Evolutionary conservation across 1,284 basidiomycete genomes (phyloP), one percentile per base, ranked within the genome.

Genomic region (Anthracocystis walkeri): DNA sequence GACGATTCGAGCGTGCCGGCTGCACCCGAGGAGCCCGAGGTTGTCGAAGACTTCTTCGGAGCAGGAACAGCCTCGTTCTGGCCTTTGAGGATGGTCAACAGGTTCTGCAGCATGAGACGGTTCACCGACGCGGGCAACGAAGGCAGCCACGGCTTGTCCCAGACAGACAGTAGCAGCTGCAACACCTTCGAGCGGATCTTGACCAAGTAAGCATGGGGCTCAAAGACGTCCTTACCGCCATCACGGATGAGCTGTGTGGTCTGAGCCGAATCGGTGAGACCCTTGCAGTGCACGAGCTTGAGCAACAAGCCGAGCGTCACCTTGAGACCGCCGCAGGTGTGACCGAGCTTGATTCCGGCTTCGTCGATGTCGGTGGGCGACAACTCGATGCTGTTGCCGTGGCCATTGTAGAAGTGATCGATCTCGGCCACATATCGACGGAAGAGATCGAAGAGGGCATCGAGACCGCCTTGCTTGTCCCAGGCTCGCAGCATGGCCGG

Each of bases 61-160:
- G 61, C n/a, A 2, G 71, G 62, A 8, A 55, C 60, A 5, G 51
- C 25, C 56, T 84, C 82, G 50, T 79, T 90, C 73, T 97, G 93
- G 20, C 89, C 93, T 65, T 90, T 90, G 64, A 93, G 89, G 50
- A 98, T 89, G 83, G 93, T 91, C 58, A 97, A 88, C 46, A 96
- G 89, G 14, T 91, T 90, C 58, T 92, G 90, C 7, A 94, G 90
- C 51, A 94, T 81, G 89, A 50, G 90, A 88, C 86, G 91, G n/a
- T 78, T 78, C 45, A 83, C 65, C 35, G 72, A 65, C 89, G 87
- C 79, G 16, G 91, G 90, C 63, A 94, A 87, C 49, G 89, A 89
- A 14, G 92, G 87, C 0, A 99, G 88, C 95, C 96, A 99, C 0
- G 89, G 83, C 5, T 94, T 90, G 67, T 91, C 89, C 95, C 95